Evolutionary conservation across 169 alveolate species (phyloP).

Genomic region (Ichthyophthirius multifiliis): DNA sequence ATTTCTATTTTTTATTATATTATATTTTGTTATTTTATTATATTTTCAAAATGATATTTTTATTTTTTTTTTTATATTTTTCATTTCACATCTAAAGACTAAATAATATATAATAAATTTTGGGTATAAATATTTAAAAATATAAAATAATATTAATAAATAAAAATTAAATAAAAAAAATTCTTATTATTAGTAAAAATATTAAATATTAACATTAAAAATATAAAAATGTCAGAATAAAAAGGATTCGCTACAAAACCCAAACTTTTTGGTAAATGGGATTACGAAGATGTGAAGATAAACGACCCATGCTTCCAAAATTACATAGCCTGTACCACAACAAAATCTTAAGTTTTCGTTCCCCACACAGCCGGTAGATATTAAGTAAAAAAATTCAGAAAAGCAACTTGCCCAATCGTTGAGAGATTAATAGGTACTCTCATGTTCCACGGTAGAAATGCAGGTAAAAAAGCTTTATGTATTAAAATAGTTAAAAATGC

Average conservation of each 20-base stretch:
- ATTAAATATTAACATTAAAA: too few species aligned
- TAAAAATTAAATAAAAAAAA: too few species aligned
- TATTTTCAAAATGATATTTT: too few species aligned
- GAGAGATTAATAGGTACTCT: constrained; percentile 96
- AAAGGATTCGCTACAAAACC: constrained; percentile 49
- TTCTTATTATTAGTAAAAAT: too few species aligned
- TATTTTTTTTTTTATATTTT: too few species aligned
- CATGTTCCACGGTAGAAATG: constrained; percentile 93
- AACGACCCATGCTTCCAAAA: constrained; percentile 94
- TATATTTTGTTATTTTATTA: too few species aligned
- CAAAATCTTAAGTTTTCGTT: constrained; percentile 94
- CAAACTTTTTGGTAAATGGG: constrained; percentile 96
- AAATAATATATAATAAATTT: too few species aligned
- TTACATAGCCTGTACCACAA: constrained; percentile 90
- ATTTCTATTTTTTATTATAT: too few species aligned
- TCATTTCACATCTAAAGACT: too few species aligned
- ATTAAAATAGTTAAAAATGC: constrained; percentile 97
- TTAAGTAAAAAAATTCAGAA: constrained; percentile 97
- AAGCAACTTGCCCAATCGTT: constrained; percentile 98
- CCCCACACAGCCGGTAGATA: constrained; percentile 99
- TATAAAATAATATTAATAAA: too few species aligned
- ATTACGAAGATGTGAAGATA: constrained; percentile 94
- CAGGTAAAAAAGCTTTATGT: constrained; percentile 98
- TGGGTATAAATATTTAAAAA: too few species aligned
- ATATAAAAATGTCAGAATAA: constrained; percentile 1